Evolutionary conservation across 352 stramenopile genomes (phyloP).

Genomic region (Phytopythium aichiense): DNA sequence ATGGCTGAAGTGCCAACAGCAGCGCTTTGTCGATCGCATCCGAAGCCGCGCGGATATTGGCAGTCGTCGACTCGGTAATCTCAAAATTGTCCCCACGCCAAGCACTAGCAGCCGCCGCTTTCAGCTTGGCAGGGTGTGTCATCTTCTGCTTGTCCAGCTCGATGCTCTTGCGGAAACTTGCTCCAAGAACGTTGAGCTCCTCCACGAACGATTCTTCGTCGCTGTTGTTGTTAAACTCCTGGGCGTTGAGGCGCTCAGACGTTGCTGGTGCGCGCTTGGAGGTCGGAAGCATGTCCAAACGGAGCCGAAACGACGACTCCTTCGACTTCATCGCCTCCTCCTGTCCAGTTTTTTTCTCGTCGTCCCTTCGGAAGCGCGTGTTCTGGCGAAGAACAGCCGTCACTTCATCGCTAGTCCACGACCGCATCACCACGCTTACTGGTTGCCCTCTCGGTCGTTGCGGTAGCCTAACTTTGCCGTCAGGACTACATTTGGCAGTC

Average conservation of each 20-base stretch:
- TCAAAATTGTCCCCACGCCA: conserved; percentile 4
- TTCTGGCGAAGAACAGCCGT: conserved; percentile 23
- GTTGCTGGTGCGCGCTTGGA: neutral
- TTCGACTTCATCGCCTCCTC: neutral
- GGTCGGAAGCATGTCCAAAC: neutral
- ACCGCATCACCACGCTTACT: conserved; percentile 2
- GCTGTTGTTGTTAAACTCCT: neutral
- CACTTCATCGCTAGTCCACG: conserved; percentile 27
- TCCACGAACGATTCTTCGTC: conserved; percentile 43
- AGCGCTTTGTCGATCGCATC: conserved; percentile 41
- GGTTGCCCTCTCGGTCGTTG: neutral
- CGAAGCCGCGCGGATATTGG: conserved; percentile 29
- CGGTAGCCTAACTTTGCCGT: neutral
- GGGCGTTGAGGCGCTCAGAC: neutral
- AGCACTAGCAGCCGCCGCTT: neutral
- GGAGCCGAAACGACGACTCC: neutral
- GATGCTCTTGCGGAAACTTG: conserved; percentile 10
- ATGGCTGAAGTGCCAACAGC: conserved; percentile 44
- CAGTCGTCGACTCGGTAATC: conserved; percentile 14
- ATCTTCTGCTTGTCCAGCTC: conserved; percentile 15
- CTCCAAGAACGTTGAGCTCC: conserved; percentile 31
- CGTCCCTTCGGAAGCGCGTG: conserved; percentile 25
- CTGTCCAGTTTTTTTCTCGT: neutral
- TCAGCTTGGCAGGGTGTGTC: conserved; percentile 5
- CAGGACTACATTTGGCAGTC: conserved; percentile 9